Evolutionary conservation across 352 stramenopile species (phyloP).

Genomic region (Phytophthora pseudosyringae): DNA sequence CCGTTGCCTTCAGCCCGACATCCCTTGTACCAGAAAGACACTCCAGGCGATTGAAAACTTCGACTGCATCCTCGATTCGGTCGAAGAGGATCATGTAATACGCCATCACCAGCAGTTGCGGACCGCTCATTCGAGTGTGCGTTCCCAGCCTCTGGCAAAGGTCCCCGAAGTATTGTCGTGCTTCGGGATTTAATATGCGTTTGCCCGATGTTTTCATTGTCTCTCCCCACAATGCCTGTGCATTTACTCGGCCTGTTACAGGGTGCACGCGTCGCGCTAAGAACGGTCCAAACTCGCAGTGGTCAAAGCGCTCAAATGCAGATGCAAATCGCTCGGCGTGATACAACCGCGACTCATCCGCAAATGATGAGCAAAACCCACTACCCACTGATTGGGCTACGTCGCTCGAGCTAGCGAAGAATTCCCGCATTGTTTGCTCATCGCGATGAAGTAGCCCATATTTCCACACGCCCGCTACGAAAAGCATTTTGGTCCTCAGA

Average conservation of each 20-base stretch:
- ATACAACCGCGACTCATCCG: conserved; percentile 34
- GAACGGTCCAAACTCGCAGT: conserved; percentile 59
- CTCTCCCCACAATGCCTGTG: conserved; percentile 7
- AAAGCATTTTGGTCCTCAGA: conserved; percentile 48
- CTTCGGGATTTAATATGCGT: conserved; percentile 47
- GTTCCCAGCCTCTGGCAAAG: conserved; percentile 51
- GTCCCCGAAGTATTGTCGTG: conserved; percentile 44
- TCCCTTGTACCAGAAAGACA: background rate
- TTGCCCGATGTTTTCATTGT: conserved; percentile 18
- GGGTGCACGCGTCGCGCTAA: conserved; percentile 48
- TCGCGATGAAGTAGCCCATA: conserved; percentile 61
- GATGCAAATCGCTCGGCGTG: conserved; percentile 35
- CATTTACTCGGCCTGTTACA: conserved; percentile 28
- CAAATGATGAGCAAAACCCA: conserved; percentile 40
- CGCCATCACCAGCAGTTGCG: conserved; percentile 50
- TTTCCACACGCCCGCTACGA: conserved; percentile 51
- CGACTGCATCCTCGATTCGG: conserved; percentile 42
- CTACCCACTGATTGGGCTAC: conserved; percentile 35
- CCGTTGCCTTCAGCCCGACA: conserved; percentile 23
- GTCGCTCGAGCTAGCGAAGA: conserved; percentile 22
- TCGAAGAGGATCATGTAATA: conserved; percentile 63
- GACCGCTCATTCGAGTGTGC: conserved; percentile 25
- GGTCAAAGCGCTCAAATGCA: conserved; percentile 40
- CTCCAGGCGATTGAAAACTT: conserved; percentile 41
- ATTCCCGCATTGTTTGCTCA: conserved; percentile 42